A percentile compares a stretch with the other conserved stretches of the same genome.
Conservation (phyloP, 352 stramenopile species). For the Pythium oligandrum region DNA sequence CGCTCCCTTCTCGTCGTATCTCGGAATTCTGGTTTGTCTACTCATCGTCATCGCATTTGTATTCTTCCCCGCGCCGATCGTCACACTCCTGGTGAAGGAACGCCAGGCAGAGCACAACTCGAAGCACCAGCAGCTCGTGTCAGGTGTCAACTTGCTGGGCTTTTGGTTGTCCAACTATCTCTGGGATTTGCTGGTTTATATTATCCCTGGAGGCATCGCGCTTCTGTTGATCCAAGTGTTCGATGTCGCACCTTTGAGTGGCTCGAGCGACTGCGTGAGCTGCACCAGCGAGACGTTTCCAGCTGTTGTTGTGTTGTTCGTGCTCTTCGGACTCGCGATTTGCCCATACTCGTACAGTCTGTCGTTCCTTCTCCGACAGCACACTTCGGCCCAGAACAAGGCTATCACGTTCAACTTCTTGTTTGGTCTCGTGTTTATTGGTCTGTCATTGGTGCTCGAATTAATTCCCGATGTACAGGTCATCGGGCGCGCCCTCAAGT, state of each 20-base stretch:
- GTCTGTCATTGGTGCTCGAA: slow-evolving; percentile 46
- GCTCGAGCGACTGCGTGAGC: slow-evolving; percentile 16
- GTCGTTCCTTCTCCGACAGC: slow-evolving; percentile 7
- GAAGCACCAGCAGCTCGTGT: slow-evolving; percentile 93
- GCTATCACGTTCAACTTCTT: slow-evolving; percentile 49
- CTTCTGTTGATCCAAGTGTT: slow-evolving; percentile 33
- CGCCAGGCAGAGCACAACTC: slow-evolving; percentile 68
- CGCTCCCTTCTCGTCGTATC: slow-evolving; percentile 14
- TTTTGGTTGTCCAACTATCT: slow-evolving; percentile 93
- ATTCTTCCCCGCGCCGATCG: slow-evolving; percentile 81
- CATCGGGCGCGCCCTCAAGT: slow-evolving; percentile 29
- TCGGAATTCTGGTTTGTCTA: slow-evolving; percentile 49
- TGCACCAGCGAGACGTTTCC: slow-evolving; percentile 23
- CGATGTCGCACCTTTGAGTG: slow-evolving; percentile 31
- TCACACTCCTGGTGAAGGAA: slow-evolving; percentile 92
- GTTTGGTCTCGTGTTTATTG: slow-evolving; percentile 32
- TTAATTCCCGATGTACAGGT: slow-evolving; percentile 26
- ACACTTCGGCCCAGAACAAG: slow-evolving; percentile 33
- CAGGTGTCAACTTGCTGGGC: slow-evolving; percentile 73
- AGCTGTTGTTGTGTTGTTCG: slow-evolving; percentile 37
- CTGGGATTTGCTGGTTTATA: slow-evolving; percentile 87
- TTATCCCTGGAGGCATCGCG: slow-evolving; percentile 21
- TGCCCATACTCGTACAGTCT: slow-evolving; percentile 2
- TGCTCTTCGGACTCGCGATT: slow-evolving; percentile 34
- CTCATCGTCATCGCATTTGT: slow-evolving; percentile 80